Evolutionary conservation across 345 rosid genomes (phyloP), one percentile per base, ranked within the genome.

Genomic region (Syzygium grande): DNA sequence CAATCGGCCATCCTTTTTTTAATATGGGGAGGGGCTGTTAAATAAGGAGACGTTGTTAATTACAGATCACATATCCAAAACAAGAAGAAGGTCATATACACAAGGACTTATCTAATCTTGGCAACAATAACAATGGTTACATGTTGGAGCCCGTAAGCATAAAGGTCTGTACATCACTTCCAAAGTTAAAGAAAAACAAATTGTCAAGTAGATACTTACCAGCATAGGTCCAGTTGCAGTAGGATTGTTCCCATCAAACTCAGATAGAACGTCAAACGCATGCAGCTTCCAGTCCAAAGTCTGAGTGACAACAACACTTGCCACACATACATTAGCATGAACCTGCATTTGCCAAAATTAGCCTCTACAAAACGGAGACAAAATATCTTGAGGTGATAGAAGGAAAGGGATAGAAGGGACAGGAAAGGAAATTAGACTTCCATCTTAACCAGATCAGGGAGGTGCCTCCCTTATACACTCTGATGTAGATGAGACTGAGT

Each of bases 251-350:
- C 99, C 99, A 89, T 96, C 99, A 95, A 96, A 95, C 93, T 98
- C 98, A 16, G 99, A 96, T 58, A 96, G 93, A 90, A 97, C 98
- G 80, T 98, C 98, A 92, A 98, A 95, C 84, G 99, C 99, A 93
- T 98, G 99, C 91, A 98, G 94, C 95, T 98, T 98, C 99, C 99
- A 98, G 89, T 98, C 99, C 94, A 98, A 89, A 90, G 98, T 96
- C 90, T 92, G 98, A 43, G 99, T 96, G 84, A 96, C 99, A 89
- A 98, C 99, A 87, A 95, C 97, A 91, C 98, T 98, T 87, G 95
- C 93, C 93, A 98, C 88, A 89, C 99, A 96, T 87, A 98, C 98
- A 93, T 98, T 98, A 73, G 97, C 98, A 89, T 98, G 99, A 87
- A 98, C 99, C 99, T 98, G 92, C 51, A 88, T 56, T n/a, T 61